Evolutionary conservation across 1,284 basidiomycete species (phyloP).

Genomic region (Pterulicium gracile): DNA sequence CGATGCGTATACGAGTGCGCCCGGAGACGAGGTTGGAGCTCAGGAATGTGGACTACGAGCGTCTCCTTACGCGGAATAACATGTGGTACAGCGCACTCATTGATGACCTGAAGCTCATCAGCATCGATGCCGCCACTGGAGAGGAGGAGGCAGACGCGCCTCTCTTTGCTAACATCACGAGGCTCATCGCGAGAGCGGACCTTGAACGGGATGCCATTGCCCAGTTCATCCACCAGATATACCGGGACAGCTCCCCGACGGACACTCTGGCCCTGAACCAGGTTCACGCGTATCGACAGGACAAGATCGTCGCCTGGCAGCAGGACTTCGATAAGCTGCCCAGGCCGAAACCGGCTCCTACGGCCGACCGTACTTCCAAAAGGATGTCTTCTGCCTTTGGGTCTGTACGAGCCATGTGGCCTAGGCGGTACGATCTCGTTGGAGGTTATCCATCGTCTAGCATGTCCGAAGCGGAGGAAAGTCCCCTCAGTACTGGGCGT

Average conservation of each 20-base stretch:
- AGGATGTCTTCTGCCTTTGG: slow-evolving; percentile 56
- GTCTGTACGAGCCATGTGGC: slow-evolving; percentile 62
- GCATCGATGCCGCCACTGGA: slow-evolving; percentile 66
- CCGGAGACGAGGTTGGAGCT: slow-evolving; percentile 81
- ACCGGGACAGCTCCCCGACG: slow-evolving; percentile 69
- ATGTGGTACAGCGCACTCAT: slow-evolving; percentile 62
- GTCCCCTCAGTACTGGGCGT: slow-evolving; percentile 25
- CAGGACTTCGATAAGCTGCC: slow-evolving; percentile 72
- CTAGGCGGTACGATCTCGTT: slow-evolving; percentile 41
- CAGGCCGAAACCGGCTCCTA: slow-evolving; percentile 40
- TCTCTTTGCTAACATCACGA: slow-evolving; percentile 49
- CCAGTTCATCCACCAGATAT: slow-evolving; percentile 68
- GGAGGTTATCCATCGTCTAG: slow-evolving; percentile 48
- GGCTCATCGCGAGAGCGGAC: slow-evolving; percentile 64
- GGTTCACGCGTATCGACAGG: slow-evolving; percentile 81
- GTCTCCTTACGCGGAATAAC: slow-evolving; percentile 64
- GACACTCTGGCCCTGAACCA: slow-evolving; percentile 87
- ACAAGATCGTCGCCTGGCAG: slow-evolving; percentile 96
- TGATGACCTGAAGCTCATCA: slow-evolving; percentile 64
- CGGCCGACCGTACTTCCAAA: slow-evolving; percentile 36
- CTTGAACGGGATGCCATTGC: slow-evolving; percentile 69
- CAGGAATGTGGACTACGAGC: slow-evolving; percentile 84
- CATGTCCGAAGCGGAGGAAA: slow-evolving; percentile 74
- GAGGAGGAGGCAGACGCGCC: slow-evolving; percentile 58
- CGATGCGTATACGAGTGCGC: slow-evolving; percentile 73